Percentiles rank a stretch among this genome's conserved stretches.
Conservation (phyloP, 1,139 yeast species). For the Protomyces inundatus region DNA sequence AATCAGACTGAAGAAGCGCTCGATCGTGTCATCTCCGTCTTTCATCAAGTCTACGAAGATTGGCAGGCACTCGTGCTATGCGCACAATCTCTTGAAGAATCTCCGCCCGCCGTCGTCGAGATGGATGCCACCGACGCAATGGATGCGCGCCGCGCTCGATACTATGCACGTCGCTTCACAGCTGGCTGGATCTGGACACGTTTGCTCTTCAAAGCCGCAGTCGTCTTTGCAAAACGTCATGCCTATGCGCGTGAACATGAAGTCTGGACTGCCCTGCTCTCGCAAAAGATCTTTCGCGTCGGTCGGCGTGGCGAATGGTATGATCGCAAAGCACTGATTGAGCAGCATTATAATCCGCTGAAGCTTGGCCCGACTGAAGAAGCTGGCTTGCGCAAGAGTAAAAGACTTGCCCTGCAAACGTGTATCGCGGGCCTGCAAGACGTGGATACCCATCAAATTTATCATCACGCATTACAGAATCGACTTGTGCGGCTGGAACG, state of each 20-base stretch:
- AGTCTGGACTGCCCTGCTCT: conserved; percentile 28
- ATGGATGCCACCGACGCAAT: not conserved
- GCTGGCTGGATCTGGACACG: conserved; percentile 32
- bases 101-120: not conserved
- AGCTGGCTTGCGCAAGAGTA: conserved; percentile 26
- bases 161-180: conserved; percentile 30
- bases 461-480: conserved; percentile 31
- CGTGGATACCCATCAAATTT: conserved; percentile 31
- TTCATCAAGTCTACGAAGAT: conserved; percentile 24
- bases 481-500: conserved; percentile 31
- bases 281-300: conserved; percentile 28
- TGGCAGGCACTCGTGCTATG: conserved; percentile 27
- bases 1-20: conserved; percentile 21
- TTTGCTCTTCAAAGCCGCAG: conserved; percentile 31
- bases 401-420: conserved; percentile 28
- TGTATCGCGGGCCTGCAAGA: conserved; percentile 31
- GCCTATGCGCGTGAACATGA: conserved; percentile 28
- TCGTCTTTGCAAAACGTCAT: conserved; percentile 28
- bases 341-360: conserved; percentile 26
- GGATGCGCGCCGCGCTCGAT: not conserved
- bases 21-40: conserved; percentile 17
- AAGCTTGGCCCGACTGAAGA: conserved; percentile 5
- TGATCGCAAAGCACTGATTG: conserved; percentile 32
- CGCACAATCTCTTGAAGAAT: not conserved
- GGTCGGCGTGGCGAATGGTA: conserved; percentile 34